Percentiles rank a stretch among this genome's conserved stretches.
Evolutionary conservation across 1,139 yeast species (phyloP).

Genomic region (Yamadazyma friedrichii): DNA sequence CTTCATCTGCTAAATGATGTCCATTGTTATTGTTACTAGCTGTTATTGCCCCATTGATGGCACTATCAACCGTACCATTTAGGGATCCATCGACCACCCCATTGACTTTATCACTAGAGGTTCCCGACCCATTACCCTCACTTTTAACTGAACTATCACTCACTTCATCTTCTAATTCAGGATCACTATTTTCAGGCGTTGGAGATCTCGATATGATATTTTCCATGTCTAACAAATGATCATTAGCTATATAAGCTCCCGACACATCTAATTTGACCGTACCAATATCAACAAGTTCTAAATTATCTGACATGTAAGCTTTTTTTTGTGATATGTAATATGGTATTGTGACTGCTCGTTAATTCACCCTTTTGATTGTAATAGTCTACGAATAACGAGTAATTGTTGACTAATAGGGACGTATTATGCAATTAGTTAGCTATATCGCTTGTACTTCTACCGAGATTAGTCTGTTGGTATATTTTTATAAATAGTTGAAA

Average conservation of each 20-base stretch:
- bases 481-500: too few relatives aligned
- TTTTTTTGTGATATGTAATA: too few relatives aligned
- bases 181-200: conserved; percentile 17
- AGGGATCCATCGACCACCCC: neutral
- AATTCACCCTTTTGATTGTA: too few relatives aligned
- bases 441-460: too few relatives aligned
- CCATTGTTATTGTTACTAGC: too few relatives aligned
- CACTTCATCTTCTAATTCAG: conserved; percentile 13
- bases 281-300: conserved; percentile 31
- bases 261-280: conserved; percentile 46
- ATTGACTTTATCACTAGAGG: neutral
- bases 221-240: conserved; percentile 29
- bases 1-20: conserved; percentile 6
- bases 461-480: too few relatives aligned
- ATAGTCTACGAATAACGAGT: too few relatives aligned
- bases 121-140: neutral
- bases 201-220: conserved; percentile 16
- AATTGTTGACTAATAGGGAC: too few relatives aligned
- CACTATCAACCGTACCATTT: neutral
- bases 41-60: too few relatives aligned
- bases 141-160: conserved; percentile 5
- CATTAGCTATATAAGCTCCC: conserved; percentile 49
- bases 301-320: conserved; percentile 4
- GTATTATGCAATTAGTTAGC: too few relatives aligned
- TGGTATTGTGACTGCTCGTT: too few relatives aligned